A percentile compares a stretch with the other conserved stretches of the same genome.
These are phyloP conservation scores for Poa pratensis DNA, from an alignment of 176 grass and related monocot genomes.

Conservation along the genomic window DNA sequence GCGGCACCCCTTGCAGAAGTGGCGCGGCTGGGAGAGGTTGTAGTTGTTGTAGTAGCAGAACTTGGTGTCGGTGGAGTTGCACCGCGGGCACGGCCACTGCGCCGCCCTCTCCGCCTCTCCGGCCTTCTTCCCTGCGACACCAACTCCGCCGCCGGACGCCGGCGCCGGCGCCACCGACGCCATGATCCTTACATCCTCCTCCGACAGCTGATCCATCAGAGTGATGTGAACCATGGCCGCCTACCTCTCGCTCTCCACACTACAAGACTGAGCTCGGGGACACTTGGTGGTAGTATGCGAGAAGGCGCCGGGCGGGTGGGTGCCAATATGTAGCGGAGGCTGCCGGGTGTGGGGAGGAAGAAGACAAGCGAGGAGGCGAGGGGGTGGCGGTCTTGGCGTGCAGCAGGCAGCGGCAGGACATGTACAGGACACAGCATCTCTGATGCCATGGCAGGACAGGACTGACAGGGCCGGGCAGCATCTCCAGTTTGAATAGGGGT, in stretches of 20 bases:
- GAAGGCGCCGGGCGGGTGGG: neutral
- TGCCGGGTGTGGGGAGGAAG: neutral
- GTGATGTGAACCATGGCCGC: neutral
- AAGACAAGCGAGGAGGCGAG: neutral
- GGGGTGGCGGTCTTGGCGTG: neutral
- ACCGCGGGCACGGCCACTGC: constrained; percentile 60
- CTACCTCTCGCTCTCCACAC: neutral
- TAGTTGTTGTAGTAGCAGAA: constrained; percentile 99
- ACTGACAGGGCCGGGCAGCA: neutral
- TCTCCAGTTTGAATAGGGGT: constrained; percentile 32
- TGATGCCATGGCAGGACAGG: neutral
- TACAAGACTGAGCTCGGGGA: too few relatives aligned
- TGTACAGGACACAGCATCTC: constrained; percentile 34
- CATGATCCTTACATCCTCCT: neutral
- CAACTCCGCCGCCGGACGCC: neutral
- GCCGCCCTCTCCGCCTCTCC: constrained; percentile 50
- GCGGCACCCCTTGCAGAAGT: constrained; percentile 98
- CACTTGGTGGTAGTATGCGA: neutral
- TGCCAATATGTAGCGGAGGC: constrained; percentile 44
- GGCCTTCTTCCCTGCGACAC: neutral
- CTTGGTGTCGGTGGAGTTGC: constrained; percentile 86
- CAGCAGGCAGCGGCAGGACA: neutral
- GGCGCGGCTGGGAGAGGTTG: constrained; percentile 87
- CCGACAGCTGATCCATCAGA: constrained; percentile 20
- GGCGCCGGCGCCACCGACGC: neutral